These are phyloP conservation scores for Pythium monospermum DNA, from an alignment of 352 stramenopile genomes.

Conservation along the genomic window DNA sequence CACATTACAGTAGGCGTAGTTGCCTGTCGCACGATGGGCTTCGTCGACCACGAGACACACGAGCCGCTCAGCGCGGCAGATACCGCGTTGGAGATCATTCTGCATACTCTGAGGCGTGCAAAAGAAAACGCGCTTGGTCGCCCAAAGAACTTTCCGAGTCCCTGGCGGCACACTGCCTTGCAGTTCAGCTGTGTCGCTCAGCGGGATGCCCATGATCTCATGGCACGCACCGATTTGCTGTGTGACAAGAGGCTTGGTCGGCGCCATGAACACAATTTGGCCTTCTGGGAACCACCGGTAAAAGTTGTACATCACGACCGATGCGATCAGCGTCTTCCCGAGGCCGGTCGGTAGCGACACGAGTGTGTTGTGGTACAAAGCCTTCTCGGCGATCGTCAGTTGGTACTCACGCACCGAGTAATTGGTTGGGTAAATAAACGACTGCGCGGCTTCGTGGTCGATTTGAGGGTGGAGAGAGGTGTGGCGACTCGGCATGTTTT, in stretches of 20 bases:
- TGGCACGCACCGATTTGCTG: constrained; percentile 98
- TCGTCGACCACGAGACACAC: constrained; percentile 98
- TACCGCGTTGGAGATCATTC: constrained; percentile 91
- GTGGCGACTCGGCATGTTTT: constrained; percentile 3
- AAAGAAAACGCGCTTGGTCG: constrained; percentile 95
- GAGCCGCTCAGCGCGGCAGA: constrained; percentile 77
- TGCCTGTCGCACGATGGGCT: constrained; percentile 94
- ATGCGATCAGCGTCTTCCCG: constrained; percentile 99
- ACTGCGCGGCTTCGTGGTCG: constrained; percentile 51
- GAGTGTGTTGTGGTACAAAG: constrained; percentile 97
- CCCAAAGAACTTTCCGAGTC: constrained; percentile 86
- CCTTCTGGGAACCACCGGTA: constrained; percentile 96
- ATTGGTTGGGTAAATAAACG: constrained; percentile 88
- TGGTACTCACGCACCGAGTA: constrained; percentile 95
- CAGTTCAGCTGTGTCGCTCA: constrained; percentile 75
- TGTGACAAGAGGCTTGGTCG: constrained; percentile 96
- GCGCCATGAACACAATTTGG: constrained; percentile 97
- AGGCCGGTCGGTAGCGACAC: constrained; percentile 98
- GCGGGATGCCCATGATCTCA: constrained; percentile 93
- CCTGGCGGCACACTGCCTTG: constrained; percentile 75
- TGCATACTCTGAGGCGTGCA: constrained; percentile 98
- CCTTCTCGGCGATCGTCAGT: constrained; percentile 89
- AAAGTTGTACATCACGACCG: constrained; percentile 99
- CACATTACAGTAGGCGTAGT: constrained; percentile 96
- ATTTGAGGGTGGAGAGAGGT: constrained; percentile 38